These are phyloP conservation scores for Kandelia obovata DNA, from an alignment of 345 rosid genomes.

Conservation along the genomic window DNA sequence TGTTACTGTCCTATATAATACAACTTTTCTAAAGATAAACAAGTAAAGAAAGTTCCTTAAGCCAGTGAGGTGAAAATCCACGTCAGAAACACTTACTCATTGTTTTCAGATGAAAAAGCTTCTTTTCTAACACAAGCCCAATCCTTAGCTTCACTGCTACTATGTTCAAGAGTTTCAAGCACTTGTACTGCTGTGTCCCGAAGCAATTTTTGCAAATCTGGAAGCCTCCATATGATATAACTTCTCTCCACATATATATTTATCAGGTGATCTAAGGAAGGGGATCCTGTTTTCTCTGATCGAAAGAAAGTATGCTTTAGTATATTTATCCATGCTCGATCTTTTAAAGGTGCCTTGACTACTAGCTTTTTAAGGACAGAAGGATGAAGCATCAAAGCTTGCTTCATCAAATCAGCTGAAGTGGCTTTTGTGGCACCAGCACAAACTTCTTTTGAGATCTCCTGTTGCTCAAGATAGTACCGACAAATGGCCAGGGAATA, in stretches of 20 bases:
- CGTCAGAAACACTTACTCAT: slow-evolving; percentile 52
- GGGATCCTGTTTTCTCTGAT: slow-evolving; percentile 59
- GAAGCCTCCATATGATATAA: slow-evolving; percentile 85
- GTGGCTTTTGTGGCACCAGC: slow-evolving; percentile 39
- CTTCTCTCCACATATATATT: slow-evolving; percentile 75
- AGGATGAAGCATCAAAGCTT: slow-evolving; percentile 90
- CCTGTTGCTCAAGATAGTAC: slow-evolving; percentile 57
- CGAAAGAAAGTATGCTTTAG: slow-evolving; percentile 54
- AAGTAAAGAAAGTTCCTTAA: background rate
- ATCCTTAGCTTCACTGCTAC: slow-evolving; percentile 57
- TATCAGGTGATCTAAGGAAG: slow-evolving; percentile 72
- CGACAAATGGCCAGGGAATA: slow-evolving; percentile 84
- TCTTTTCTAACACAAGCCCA: slow-evolving; percentile 77
- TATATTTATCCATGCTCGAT: slow-evolving; percentile 64
- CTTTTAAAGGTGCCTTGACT: slow-evolving; percentile 79
- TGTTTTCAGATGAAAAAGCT: slow-evolving; percentile 71
- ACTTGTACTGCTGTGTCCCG: slow-evolving; percentile 48
- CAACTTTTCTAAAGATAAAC: background rate
- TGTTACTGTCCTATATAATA: background rate
- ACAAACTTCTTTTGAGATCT: slow-evolving; percentile 31
- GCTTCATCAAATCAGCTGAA: slow-evolving; percentile 71
- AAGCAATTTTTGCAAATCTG: slow-evolving; percentile 73
- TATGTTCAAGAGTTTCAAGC: slow-evolving; percentile 50
- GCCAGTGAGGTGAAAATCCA: slow-evolving; percentile 3
- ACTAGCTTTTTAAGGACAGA: slow-evolving; percentile 66